phyloP scores from a whole-genome alignment of 1,284 basidiomycete species.

The Trametes hirsuta region DNA sequence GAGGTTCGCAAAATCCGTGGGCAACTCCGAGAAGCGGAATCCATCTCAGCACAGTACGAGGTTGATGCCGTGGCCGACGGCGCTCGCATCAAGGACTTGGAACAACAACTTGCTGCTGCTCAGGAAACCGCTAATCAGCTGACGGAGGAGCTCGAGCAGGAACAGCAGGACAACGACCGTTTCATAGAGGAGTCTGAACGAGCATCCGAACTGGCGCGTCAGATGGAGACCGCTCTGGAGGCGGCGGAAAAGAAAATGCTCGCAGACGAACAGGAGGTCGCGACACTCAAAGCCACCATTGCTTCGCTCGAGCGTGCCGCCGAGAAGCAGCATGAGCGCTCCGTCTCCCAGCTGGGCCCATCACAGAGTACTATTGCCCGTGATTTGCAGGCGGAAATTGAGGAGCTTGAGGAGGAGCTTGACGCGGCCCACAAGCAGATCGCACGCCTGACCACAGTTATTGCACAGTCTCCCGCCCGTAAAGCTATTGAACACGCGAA shows the following conservation, averaged over 20 bases:
- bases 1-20: slow-evolving; percentile 36
- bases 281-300: slow-evolving; percentile 55
- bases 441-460: slow-evolving; percentile 66
- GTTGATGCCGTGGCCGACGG: slow-evolving; percentile 49
- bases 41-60: slow-evolving; percentile 59
- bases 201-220: slow-evolving; percentile 54
- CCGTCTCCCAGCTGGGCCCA: slow-evolving; percentile 38
- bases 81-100: slow-evolving; percentile 54
- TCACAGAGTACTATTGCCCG: slow-evolving; percentile 38
- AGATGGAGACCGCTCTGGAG: slow-evolving; percentile 75
- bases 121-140: slow-evolving; percentile 51
- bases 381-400: slow-evolving; percentile 53
- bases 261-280: slow-evolving; percentile 58
- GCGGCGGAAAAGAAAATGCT: slow-evolving; percentile 68
- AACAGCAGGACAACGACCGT: slow-evolving; percentile 50
- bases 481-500: slow-evolving; percentile 75
- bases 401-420: slow-evolving; percentile 74
- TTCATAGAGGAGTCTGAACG: slow-evolving; percentile 57
- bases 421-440: slow-evolving; percentile 84
- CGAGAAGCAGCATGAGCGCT: slow-evolving; percentile 48
- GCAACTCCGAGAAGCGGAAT: slow-evolving; percentile 48
- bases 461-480: slow-evolving; percentile 75
- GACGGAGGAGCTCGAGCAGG: slow-evolving; percentile 48
- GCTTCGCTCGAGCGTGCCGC: slow-evolving; percentile 60
- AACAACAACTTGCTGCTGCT: slow-evolving; percentile 50